Evolutionary conservation across 2,329 filamentous ascomycete genomes (phyloP).

Genomic region (Sarocladiaceae sp.): DNA sequence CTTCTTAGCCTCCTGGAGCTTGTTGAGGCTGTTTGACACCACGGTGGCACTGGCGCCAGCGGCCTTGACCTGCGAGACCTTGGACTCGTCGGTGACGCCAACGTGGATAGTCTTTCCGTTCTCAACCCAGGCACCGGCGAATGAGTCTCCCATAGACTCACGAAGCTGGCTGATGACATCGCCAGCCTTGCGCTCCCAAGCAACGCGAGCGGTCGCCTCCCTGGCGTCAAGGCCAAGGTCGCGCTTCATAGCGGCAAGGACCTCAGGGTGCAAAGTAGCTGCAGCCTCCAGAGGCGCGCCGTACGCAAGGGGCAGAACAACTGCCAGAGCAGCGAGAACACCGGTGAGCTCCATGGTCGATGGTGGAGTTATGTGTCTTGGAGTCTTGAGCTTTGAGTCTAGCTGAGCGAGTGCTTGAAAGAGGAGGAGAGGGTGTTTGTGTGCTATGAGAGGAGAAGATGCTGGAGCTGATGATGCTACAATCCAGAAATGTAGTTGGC

Average conservation of each 20-base stretch:
- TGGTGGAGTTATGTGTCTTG: no score
- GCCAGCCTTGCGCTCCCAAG: constrained; percentile 5
- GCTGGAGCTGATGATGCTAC: no score
- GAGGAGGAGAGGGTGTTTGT: no score
- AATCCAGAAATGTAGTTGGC: no score
- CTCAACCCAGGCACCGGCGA: constrained; percentile 11
- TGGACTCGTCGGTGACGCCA: constrained; percentile 8
- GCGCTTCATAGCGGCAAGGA: constrained; percentile 11
- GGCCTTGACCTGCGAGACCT: constrained; percentile 5
- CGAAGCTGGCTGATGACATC: constrained; percentile 9
- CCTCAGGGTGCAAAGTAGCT: constrained; percentile 8
- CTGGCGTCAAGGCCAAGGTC: constrained; percentile 11
- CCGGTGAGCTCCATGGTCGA: constrained; percentile 10
- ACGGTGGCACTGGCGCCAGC: constrained; percentile 8
- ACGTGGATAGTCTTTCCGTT: constrained; percentile 8
- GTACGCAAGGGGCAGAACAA: constrained; percentile 9
- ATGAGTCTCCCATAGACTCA: constrained; percentile 8
- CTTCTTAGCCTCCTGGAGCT: constrained; percentile 11
- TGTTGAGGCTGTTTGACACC: constrained; percentile 9
- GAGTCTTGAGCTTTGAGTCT: no score
- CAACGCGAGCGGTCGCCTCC: constrained; percentile 11
- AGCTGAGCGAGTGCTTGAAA: no score
- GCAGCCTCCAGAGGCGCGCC: constrained; percentile 8
- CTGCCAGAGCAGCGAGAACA: constrained; percentile 8
- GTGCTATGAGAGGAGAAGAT: no score